Evolutionary conservation across 2,329 filamentous ascomycete genomes (phyloP).

Genomic region (Botryotinia calthae): DNA sequence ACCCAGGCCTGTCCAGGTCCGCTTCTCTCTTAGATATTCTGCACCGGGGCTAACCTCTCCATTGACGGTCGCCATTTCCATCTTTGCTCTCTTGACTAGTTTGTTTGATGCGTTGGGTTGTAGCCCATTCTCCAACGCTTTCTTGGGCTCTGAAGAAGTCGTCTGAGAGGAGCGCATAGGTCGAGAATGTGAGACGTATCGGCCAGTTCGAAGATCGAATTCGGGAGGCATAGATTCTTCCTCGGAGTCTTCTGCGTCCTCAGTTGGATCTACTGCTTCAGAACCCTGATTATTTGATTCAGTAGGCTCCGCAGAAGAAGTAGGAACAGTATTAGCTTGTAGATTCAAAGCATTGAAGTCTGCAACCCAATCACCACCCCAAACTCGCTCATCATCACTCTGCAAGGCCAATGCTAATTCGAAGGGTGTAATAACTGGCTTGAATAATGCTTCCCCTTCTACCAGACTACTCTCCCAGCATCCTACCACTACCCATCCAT

Average conservation of each 20-base stretch:
- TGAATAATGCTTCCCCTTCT: conserved; percentile 85
- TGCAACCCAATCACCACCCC: conserved; percentile 86
- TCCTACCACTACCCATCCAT: conserved; percentile 94
- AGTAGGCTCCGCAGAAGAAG: conserved; percentile 38
- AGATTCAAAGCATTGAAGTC: conserved; percentile 67
- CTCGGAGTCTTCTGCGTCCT: conserved; percentile 44
- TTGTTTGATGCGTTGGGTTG: conserved; percentile 43
- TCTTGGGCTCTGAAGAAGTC: conserved; percentile 11
- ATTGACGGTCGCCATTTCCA: conserved; percentile 77
- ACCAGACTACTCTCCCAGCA: conserved; percentile 97
- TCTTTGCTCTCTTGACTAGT: conserved; percentile 61
- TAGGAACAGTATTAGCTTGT: not conserved
- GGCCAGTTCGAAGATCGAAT: conserved; percentile 87
- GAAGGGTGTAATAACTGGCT: conserved; percentile 90
- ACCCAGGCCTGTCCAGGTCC: conserved; percentile 90
- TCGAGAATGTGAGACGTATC: conserved; percentile 73
- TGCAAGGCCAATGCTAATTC: conserved; percentile 78
- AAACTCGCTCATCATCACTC: conserved; percentile 72
- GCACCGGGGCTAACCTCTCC: conserved; percentile 88
- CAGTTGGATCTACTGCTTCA: conserved; percentile 18
- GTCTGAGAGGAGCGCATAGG: conserved; percentile 56
- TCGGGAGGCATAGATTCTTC: conserved; percentile 80
- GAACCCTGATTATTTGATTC: conserved; percentile 31
- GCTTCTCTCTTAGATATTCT: conserved; percentile 75
- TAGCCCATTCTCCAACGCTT: conserved; percentile 34